Evolutionary conservation across 257 asterid genomes (phyloP).

Genomic region (Primulina eburnea): DNA sequence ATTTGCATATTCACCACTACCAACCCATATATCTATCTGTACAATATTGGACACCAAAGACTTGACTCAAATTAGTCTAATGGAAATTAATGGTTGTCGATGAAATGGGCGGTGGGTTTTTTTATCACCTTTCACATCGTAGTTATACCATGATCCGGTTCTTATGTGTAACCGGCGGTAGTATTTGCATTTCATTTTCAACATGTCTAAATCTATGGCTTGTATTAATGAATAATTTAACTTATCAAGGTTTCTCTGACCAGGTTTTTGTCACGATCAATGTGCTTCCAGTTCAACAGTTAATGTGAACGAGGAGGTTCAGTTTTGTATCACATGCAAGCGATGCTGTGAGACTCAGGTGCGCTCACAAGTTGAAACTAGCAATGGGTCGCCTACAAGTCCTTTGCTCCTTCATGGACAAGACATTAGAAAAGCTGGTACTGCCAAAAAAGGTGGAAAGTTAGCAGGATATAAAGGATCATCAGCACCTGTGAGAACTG

Average conservation of each 20-base stretch:
- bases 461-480: slow-evolving; percentile 27
- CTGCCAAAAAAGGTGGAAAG: slow-evolving; percentile 33
- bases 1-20: too few relatives aligned
- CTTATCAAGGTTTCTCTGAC: slow-evolving; percentile 13
- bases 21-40: too few relatives aligned
- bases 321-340: slow-evolving; percentile 52
- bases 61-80: too few relatives aligned
- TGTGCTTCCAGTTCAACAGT: slow-evolving; percentile 55
- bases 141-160: background rate
- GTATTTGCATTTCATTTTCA: slow-evolving; percentile 1
- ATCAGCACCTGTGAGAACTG: slow-evolving; percentile 35
- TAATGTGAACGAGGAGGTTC: slow-evolving; percentile 35
- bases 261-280: slow-evolving; percentile 68
- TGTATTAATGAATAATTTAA: slow-evolving; percentile 14
- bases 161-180: slow-evolving; percentile 6
- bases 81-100: too few relatives aligned
- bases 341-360: slow-evolving; percentile 42
- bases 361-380: slow-evolving; percentile 32
- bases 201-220: slow-evolving; percentile 9
- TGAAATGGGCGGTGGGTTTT: too few relatives aligned
- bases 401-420: slow-evolving; percentile 54
- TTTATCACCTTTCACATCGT: background rate
- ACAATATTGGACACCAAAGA: too few relatives aligned
- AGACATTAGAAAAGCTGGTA: slow-evolving; percentile 30
- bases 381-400: slow-evolving; percentile 50